These are phyloP conservation scores for Fraxinus baroniana DNA, from an alignment of 305 asterid species.

Conservation along the genomic window DNA sequence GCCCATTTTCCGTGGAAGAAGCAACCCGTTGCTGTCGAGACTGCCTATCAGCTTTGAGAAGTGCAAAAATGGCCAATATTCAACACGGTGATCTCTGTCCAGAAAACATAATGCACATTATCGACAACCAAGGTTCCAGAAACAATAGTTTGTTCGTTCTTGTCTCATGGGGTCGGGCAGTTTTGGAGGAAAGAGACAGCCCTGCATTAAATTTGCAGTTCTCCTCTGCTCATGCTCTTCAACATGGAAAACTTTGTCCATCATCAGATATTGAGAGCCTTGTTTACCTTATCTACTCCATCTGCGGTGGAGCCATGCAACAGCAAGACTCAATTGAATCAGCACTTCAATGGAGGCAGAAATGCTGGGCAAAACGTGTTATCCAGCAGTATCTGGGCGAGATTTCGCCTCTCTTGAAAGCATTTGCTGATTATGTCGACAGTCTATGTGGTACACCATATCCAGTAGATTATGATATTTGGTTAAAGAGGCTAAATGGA, in stretches of 20 bases:
- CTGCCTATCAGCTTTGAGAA: conserved; percentile 58
- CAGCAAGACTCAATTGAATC: conserved; percentile 76
- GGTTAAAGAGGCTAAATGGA: conserved; percentile 57
- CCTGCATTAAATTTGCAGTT: conserved; percentile 63
- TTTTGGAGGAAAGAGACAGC: conserved; percentile 75
- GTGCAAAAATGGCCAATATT: conserved; percentile 58
- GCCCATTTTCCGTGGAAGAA: conserved; percentile 55
- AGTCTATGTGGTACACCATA: conserved; percentile 73
- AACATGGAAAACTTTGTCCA: conserved; percentile 76
- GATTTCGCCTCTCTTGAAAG: conserved; percentile 67
- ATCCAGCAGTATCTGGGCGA: conserved; percentile 65
- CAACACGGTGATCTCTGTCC: conserved; percentile 82
- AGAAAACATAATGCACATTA: conserved; percentile 48
- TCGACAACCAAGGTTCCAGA: conserved; percentile 25
- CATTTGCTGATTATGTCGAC: conserved; percentile 73
- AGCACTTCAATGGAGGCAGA: conserved; percentile 69
- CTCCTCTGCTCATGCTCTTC: conserved; percentile 71
- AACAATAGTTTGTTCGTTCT: conserved; percentile 37
- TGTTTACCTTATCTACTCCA: conserved; percentile 50
- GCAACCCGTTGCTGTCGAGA: conserved; percentile 69
- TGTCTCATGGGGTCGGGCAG: conserved; percentile 84
- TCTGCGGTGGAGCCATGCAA: conserved; percentile 57
- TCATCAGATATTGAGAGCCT: conserved; percentile 88
- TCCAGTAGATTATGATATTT: conserved; percentile 66
- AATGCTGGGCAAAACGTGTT: conserved; percentile 57